Base-by-base conservation (phyloP, 345 rosid species). In the Kernera saxatilis region DNA sequence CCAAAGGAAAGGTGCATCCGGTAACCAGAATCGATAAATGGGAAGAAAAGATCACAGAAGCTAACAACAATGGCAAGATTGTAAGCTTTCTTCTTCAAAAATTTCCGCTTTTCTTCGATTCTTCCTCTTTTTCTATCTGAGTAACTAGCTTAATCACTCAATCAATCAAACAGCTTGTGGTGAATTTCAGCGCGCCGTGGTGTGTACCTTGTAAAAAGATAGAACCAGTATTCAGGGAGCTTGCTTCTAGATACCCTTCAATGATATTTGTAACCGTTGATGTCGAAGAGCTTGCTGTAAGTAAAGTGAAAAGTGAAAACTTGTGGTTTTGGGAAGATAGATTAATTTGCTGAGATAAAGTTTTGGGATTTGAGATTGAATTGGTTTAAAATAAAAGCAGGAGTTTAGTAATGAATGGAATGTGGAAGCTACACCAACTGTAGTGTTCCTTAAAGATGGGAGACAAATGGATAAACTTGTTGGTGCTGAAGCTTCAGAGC, bases 391-490 rank as follows among this genome's bases (percentile, higher is more conserved):
- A 14, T 2, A 39, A 52, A 2, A 12, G 48, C 85, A 88, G 91
- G 91, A 86, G 64, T 79, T 88, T 66, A 84, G 91, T 59, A 67
- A 69, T 23, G 78, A 82, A 35, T 84, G 89, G 94, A 87, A 81
- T 35, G 85, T 86, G 55, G 84, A 64, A 64, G 94, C 91, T 7
- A 88, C 91, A 29, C 91, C 94, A 18, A 86, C 91, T 2, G 71
- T 88, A 71, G 83, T 84, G 78, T 86, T 84, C 43, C 78, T 86
- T 26, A 83, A 79, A 76, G 84, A 82, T 73, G 89, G 86, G 63
- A 62, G 81, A 76, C 88, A 84, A 73, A 30, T 88, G 21, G 91
- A 88, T 80, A 88, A 84, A 72, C 86, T 84, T 52, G 90, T 83
- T 23, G 89, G 94, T 56, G 91, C 84, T 57, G 82, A 86, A 82